Conservation (phyloP, 805 yeast species). For the Yarrowia deformans region DNA sequence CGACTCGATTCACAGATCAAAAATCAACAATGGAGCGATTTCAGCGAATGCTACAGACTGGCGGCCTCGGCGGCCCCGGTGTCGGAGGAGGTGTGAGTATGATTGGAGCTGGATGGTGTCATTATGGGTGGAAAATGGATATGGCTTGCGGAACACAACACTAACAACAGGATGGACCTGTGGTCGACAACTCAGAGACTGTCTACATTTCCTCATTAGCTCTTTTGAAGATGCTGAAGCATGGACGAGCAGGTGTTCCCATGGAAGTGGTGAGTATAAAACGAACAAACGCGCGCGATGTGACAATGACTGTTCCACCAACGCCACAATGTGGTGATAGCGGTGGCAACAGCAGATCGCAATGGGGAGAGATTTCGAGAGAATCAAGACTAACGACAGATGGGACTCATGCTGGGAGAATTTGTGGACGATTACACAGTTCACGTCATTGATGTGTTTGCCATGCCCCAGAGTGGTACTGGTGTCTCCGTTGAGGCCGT, state of each 20-base stretch:
- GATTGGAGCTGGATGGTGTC: conserved; percentile 8
- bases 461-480: conserved; percentile 97
- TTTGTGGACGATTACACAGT: conserved; percentile 97
- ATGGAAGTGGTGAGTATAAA: conserved; percentile 62
- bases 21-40: conserved; percentile 45
- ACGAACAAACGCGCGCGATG: neutral
- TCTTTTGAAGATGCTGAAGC: conserved; percentile 92
- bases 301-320: neutral
- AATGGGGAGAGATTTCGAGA: neutral
- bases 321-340: conserved; percentile 10
- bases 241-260: conserved; percentile 82
- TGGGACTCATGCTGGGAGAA: conserved; percentile 99
- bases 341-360: conserved; percentile 18
- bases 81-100: conserved; percentile 43
- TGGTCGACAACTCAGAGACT: conserved; percentile 94
- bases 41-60: conserved; percentile 48
- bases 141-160: neutral
- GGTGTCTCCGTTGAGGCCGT: conserved; percentile 99
- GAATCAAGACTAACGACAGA: conserved; percentile 47
- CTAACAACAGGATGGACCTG: conserved; percentile 67
- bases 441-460: conserved; percentile 97
- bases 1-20: conserved; percentile 25
- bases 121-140: neutral
- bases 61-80: conserved; percentile 47
- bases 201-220: conserved; percentile 97